Evolutionary conservation across 1,139 yeast genomes (phyloP), one percentile per base, ranked within the genome.

Genomic region (Sugiyamaella japonica): DNA sequence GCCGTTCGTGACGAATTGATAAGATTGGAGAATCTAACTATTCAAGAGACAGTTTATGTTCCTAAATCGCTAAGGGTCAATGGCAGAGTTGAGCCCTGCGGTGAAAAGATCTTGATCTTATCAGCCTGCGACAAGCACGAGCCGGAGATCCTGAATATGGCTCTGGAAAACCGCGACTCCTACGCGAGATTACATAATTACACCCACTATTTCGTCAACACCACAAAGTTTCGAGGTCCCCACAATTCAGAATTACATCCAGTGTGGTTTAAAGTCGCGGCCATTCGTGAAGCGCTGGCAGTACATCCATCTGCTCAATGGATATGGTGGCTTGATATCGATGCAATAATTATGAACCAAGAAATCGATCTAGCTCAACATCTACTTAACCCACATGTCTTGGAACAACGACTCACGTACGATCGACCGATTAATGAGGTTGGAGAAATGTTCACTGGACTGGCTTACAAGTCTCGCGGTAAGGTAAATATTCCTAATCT

Each of bases 311-410:
- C 63, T 1, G 70, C 63, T 6, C 68, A 69, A 38, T 69, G 73
- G 73, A 53, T 69, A 36, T 68, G 71, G 70, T 69, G 71, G 71
- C 58, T 69, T 20, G 73, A 64, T 29, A 51, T 57, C n/a, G 61
- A 61, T 25, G 64, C 63, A 12, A 54, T 61, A 34, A 57, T 58
- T 45, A 61, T 61, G 56, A 61, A 61, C 50, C 52, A 45, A 6
- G 48, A 56, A 13, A 50, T 55, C 36, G 53, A 51, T 13, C 31
- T 59, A 17, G 68, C 65, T 16, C 54, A 57, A 38, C 64, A 64
- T 47, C 37, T 70, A n/a, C 59, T 70, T 17, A 56, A 63, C 38
- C 69, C 68, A 9, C 52, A 61, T 2, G 68, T 61, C 3, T 53
- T 71, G 25, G 49, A 49, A 17, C 56, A 61, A 29, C 60, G 65